Evolutionary conservation across 495 filamentous ascomycete genomes (phyloP), one percentile per base, ranked within the genome.

Genomic region (Lasiosphaeriaceae sp.): DNA sequence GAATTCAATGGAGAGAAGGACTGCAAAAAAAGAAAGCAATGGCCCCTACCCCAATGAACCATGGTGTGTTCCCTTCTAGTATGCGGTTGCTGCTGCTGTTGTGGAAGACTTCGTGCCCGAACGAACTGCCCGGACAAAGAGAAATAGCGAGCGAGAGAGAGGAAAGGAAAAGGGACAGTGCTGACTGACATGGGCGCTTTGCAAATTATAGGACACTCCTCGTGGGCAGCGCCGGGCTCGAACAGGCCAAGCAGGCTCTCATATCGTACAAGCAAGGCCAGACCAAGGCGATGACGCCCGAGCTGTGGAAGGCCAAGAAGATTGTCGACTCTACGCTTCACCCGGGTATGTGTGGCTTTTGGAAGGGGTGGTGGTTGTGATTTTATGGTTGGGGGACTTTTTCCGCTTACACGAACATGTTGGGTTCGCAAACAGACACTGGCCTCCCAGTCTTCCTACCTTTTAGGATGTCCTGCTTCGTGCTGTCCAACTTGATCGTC

Each of bases 381-480:
- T n/a, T n/a, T n/a, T 43, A 31, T 9, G 26, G 9, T 4, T 31
- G 9, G 39, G 39, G n/a, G 14, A 24, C n/a, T n/a, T n/a, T n/a
- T 44, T 23, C 34, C 52, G 43, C 52, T 55, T 34, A 51, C 52
- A 52, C 23, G 50, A 17, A 72, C 47, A 12, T n/a, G 41, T 20
- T n/a, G n/a, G n/a, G n/a, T n/a, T n/a, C n/a, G n/a, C n/a, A n/a
- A n/a, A 31, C 66, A 90, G 94, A 98, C 72, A 97, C 93, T 5
- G 94, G 92, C 50, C 76, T 88, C 65, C 87, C 92, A 1, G 95
- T 97, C 52, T 84, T 97, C 65, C 83, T 97, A 6, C 94, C 95
- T 19, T 97, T 97, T 70, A 86, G 94, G 63, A 97, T 98, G 95
- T 96, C 90, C 45, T 90, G 84, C 78, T 97, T 96, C 70, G 90